Evolutionary conservation across 257 asterid species (phyloP).

Genomic region (Paulownia fortunei): DNA sequence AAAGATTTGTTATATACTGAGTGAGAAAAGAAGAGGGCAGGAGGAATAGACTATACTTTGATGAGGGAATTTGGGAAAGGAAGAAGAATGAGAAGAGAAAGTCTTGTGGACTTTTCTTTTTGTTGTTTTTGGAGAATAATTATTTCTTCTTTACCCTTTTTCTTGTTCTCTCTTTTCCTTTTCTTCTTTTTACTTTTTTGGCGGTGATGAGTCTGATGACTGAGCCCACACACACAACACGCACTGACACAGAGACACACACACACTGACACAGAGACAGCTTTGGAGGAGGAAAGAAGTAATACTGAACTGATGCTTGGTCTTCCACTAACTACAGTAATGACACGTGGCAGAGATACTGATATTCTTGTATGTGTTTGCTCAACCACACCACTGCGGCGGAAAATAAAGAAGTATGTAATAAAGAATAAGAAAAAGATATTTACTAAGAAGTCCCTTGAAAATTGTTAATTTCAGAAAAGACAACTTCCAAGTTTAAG

Average conservation of each 20-base stretch:
- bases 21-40: background rate
- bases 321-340: slow-evolving; percentile 33
- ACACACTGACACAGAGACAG: slow-evolving; percentile 29
- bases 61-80: slow-evolving; percentile 35
- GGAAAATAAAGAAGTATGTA: background rate
- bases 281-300: slow-evolving; percentile 39
- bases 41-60: slow-evolving; percentile 15
- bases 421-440: too few species aligned
- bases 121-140: slow-evolving; percentile 34
- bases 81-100: slow-evolving; percentile 31
- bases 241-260: slow-evolving; percentile 4
- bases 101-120: slow-evolving; percentile 34
- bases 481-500: too few species aligned
- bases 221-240: slow-evolving; percentile 25
- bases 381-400: background rate
- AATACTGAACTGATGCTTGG: slow-evolving; percentile 11
- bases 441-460: too few species aligned
- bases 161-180: background rate
- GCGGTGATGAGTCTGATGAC: slow-evolving; percentile 32
- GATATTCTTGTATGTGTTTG: background rate
- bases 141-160: background rate
- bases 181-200: slow-evolving; percentile 28
- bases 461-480: too few species aligned
- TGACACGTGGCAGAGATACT: slow-evolving; percentile 34
- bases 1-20: background rate